Evolutionary conservation across 1,284 basidiomycete species (phyloP).

Genomic region (Ustilago xerochloae): DNA sequence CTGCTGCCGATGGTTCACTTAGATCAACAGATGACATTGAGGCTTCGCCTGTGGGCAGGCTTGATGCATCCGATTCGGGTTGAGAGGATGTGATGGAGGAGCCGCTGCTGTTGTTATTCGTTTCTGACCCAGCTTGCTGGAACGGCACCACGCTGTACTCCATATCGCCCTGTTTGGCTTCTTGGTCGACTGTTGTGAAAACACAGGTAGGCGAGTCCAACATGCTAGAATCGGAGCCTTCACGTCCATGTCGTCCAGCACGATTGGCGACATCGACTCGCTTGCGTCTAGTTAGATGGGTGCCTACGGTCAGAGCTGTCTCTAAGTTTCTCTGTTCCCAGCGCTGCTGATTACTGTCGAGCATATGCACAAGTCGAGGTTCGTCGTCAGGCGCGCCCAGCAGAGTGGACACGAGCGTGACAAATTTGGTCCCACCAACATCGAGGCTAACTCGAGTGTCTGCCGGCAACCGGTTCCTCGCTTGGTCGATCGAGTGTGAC

Average conservation of each 20-base stretch:
- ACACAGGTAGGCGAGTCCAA: background rate
- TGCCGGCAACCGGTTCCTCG: no score
- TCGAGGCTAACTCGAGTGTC: conserved; percentile 13
- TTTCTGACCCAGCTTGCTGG: background rate
- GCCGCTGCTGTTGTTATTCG: background rate
- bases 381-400: conserved; percentile 11
- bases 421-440: conserved; percentile 25
- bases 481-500: background rate
- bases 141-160: background rate
- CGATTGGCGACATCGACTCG: conserved; percentile 10
- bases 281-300: conserved; percentile 1
- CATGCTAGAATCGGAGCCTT: background rate
- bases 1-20: background rate
- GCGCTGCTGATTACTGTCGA: no score
- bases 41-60: conserved; percentile 11
- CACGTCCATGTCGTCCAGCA: background rate
- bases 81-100: background rate
- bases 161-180: background rate
- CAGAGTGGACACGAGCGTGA: conserved; percentile 25
- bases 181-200: background rate
- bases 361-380: conserved; percentile 13
- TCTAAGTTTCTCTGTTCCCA: background rate
- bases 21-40: conserved; percentile 4
- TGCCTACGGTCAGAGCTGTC: no score
- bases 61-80: background rate